A percentile compares a stretch with the other conserved stretches of the same genome.
Evolutionary conservation across 306 rosid species (phyloP).

Genomic region (Cucurbita ficifolia): DNA sequence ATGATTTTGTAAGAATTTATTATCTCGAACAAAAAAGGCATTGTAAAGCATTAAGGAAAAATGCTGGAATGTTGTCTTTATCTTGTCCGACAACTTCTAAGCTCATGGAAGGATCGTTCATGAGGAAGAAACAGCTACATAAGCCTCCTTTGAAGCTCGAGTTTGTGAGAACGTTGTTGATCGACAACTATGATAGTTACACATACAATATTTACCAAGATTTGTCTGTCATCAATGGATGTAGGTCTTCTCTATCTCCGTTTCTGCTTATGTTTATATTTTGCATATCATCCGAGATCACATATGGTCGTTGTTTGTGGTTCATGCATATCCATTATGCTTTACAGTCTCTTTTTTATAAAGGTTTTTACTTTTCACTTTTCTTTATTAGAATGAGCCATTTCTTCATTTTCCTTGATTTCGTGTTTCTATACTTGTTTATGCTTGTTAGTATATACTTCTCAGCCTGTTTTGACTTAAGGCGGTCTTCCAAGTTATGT

Average conservation of each 20-base stretch:
- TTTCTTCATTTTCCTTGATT: not conserved
- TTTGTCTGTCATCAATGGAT: conserved; percentile 69
- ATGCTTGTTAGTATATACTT: not conserved
- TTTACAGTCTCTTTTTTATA: not conserved
- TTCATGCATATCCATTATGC: not conserved
- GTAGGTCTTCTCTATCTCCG: conserved; percentile 31
- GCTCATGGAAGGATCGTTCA: conserved; percentile 35
- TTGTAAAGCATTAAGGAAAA: conserved; percentile 10
- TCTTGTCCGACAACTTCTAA: conserved; percentile 37
- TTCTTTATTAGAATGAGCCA: not conserved
- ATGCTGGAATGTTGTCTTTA: conserved; percentile 22
- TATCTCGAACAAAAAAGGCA: conserved; percentile 21
- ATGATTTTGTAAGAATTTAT: conserved; percentile 23
- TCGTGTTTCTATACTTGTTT: not conserved
- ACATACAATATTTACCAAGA: conserved; percentile 96
- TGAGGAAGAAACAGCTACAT: conserved; percentile 19
- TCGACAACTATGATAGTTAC: conserved; percentile 96
- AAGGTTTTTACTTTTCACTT: not conserved
- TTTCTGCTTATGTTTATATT: not conserved
- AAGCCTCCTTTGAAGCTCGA: conserved; percentile 31
- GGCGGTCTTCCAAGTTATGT: not conserved
- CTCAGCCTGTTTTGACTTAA: not conserved
- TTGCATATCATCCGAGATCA: not conserved
- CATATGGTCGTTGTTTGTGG: not conserved
- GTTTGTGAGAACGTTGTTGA: conserved; percentile 73